Evolutionary conservation across 2,329 filamentous ascomycete species (phyloP), one percentile per base, ranked within the genome.

Genomic region (Xylariales sp.): DNA sequence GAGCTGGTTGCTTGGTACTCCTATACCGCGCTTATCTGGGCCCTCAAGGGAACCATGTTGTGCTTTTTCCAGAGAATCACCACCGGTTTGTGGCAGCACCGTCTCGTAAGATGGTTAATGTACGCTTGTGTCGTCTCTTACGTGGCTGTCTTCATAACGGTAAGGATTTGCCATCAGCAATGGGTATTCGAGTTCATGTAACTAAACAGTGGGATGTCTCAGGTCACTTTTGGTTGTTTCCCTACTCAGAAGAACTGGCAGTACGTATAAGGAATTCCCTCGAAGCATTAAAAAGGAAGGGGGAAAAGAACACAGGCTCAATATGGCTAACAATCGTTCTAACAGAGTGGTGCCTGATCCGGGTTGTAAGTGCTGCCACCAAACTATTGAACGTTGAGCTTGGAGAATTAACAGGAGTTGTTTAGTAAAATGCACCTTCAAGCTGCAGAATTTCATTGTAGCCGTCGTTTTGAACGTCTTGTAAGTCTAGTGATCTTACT

Each of bases 51-150:
- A 19, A 49, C 50, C 30, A 51, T 59, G 45, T 38, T 57, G 13
- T 56, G 54, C 43, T 56, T 56, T 35, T 56, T 53, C 43, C 46
- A 54, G 36, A 54, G 57, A 12, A 43, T 61, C 15, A 61, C 59
- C 2, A 47, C 60, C 23, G 58, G 57, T 5, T 46, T 57, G 4
- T 48, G 47, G 30, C 53, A 60, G 40, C 51, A 54, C 25, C 45
- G 42, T 13, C 40, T 56, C 12, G 52, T 64, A 29, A 59, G 21
- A 37, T 37, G 33, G 33, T 17, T 37, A 12, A 12, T 54, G 21
- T 52, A 45, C 27, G 38, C 49, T 7, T 53, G 49, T 29, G 49
- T 43, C 17, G 15, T 54, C 19, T 51, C 53, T 12, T 62, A 60
- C 34, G 19, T 57, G 24, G 49, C 52, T 12, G 52, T 62, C 27